Evolutionary conservation across 495 filamentous ascomycete species (phyloP).

Genomic region (Chaetomium fimeti): DNA sequence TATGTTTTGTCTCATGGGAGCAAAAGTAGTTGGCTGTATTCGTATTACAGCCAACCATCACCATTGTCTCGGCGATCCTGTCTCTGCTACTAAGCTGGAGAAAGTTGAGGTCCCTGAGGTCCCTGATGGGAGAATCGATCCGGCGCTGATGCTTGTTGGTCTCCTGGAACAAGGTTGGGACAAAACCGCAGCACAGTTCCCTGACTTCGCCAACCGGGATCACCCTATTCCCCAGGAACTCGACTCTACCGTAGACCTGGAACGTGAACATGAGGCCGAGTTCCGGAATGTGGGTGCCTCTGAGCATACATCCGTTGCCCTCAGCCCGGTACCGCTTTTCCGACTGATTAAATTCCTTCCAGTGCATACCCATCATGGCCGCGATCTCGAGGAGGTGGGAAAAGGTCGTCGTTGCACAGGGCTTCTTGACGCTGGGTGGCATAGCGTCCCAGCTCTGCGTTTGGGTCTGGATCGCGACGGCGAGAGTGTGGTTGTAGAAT

Average conservation of each 20-base stretch:
- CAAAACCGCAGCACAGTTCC: conserved; percentile 47
- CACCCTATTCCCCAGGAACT: conserved; percentile 46
- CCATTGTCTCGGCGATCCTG: conserved; percentile 47
- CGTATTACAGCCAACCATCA: conserved; percentile 45
- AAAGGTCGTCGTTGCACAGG: conserved; percentile 50
- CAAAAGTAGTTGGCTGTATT: conserved; percentile 43
- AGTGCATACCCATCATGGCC: conserved; percentile 51
- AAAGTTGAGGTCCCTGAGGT: conserved; percentile 33
- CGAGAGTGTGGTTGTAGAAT: conserved; percentile 37
- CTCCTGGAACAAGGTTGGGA: conserved; percentile 47
- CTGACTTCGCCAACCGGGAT: conserved; percentile 50
- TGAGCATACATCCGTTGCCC: conserved; percentile 52
- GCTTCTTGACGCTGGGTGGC: conserved; percentile 46
- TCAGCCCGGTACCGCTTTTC: conserved; percentile 49
- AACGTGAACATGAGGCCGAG: conserved; percentile 52
- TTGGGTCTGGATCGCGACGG: conserved; percentile 49
- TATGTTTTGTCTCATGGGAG: conserved; percentile 32
- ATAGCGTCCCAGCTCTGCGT: conserved; percentile 52
- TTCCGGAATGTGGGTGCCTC: conserved; percentile 42
- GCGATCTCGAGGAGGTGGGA: conserved; percentile 52
- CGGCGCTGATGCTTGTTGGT: conserved; percentile 34
- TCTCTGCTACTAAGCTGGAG: conserved; percentile 40
- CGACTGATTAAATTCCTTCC: conserved; percentile 49
- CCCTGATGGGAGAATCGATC: conserved; percentile 40
- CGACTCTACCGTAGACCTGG: conserved; percentile 41